phyloP scores from a whole-genome alignment of 148 eudicot genomes.

The Hydrangea macrophylla region DNA sequence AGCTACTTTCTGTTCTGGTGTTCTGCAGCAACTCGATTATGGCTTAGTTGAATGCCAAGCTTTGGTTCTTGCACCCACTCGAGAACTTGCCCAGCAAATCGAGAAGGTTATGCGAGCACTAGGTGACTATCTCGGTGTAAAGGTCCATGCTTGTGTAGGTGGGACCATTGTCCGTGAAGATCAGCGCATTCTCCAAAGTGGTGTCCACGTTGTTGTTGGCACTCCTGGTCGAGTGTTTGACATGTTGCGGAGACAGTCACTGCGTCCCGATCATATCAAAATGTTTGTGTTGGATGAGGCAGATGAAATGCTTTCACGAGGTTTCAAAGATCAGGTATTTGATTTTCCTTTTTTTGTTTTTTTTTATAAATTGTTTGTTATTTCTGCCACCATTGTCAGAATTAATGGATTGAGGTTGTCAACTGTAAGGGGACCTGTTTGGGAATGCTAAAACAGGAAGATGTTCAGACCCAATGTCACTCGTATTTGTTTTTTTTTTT shows the following conservation, averaged over 20 bases:
- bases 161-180: slow-evolving; percentile 83
- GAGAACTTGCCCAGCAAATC: slow-evolving; percentile 63
- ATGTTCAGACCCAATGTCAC: no score
- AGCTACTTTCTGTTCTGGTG: slow-evolving; percentile 68
- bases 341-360: background rate
- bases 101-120: slow-evolving; percentile 66
- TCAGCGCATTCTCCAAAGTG: slow-evolving; percentile 60
- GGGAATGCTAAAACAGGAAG: background rate
- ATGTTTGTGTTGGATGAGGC: slow-evolving; percentile 88
- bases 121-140: slow-evolving; percentile 72
- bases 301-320: slow-evolving; percentile 86
- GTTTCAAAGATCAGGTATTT: slow-evolving; percentile 75
- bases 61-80: slow-evolving; percentile 56
- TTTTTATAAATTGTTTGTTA: no score
- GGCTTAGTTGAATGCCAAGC: slow-evolving; percentile 51
- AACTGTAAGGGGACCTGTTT: background rate
- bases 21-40: slow-evolving; percentile 54
- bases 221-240: slow-evolving; percentile 85
- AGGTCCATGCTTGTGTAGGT: slow-evolving; percentile 87
- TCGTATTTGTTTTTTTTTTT: no score
- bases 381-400: background rate
- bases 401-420: background rate
- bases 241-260: slow-evolving; percentile 70
- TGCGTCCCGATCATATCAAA: slow-evolving; percentile 54
- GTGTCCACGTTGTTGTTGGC: slow-evolving; percentile 81